Conservation (phyloP, 2,329 filamentous ascomycete species). For the Microcyclosporella mali region DNA sequence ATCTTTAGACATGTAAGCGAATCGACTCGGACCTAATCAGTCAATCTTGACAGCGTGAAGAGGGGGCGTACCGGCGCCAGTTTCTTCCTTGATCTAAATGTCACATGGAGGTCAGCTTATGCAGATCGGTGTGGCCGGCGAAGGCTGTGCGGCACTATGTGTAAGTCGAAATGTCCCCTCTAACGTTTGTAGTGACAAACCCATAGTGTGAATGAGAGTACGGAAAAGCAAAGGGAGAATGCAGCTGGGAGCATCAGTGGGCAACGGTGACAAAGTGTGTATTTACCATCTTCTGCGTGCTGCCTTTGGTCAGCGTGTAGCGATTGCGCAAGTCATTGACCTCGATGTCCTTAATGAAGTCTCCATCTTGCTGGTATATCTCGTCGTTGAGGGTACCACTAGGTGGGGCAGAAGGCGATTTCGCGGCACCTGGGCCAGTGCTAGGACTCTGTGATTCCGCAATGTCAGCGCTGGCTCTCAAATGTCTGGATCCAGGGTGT, state of each 20-base stretch:
- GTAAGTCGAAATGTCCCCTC: conserved; percentile 43
- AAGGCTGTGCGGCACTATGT: conserved; percentile 31
- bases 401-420: conserved; percentile 46
- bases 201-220: conserved; percentile 18
- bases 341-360: conserved; percentile 98
- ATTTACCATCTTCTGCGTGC: conserved; percentile 99
- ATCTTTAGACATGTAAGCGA: conserved; percentile 72
- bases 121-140: conserved; percentile 55
- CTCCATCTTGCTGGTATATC: conserved; percentile 91
- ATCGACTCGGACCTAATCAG: conserved; percentile 42
- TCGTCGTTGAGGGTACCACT: conserved; percentile 67
- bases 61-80: conserved; percentile 93
- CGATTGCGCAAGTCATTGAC: conserved; percentile 96
- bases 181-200: conserved; percentile 29
- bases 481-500: neutral
- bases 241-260: conserved; percentile 56
- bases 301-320: conserved; percentile 93
- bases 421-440: conserved; percentile 46
- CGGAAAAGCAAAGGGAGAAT: neutral
- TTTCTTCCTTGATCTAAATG: conserved; percentile 98
- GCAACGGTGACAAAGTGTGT: conserved; percentile 48
- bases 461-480: neutral
- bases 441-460: conserved; percentile 20
- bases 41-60: conserved; percentile 40
- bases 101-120: conserved; percentile 87